Conservation (phyloP, 2,329 filamentous ascomycete genomes). For the Pleoardoris graminearum region DNA sequence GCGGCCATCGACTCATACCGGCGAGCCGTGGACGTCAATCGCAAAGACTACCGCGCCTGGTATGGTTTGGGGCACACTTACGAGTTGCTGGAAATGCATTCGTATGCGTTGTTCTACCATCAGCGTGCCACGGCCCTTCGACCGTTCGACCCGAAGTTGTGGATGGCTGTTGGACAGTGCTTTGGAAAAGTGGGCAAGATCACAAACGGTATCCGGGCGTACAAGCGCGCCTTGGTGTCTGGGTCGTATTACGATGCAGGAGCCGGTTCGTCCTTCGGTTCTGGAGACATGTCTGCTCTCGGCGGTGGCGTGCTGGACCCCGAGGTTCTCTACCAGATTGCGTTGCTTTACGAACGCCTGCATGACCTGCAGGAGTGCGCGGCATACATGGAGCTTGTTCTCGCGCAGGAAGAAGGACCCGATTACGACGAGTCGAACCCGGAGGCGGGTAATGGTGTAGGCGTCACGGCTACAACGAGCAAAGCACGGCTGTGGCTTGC, state of each 20-base stretch:
- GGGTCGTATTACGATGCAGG: constrained; percentile 81
- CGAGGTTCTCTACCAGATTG: constrained; percentile 88
- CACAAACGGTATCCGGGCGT: constrained; percentile 89
- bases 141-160: constrained; percentile 98
- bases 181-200: constrained; percentile 86
- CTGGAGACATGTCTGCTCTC: constrained; percentile 47
- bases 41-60: constrained; percentile 96
- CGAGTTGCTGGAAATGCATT: constrained; percentile 96
- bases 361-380: constrained; percentile 78
- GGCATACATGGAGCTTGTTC: constrained; percentile 92
- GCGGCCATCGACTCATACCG: constrained; percentile 97
- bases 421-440: constrained; percentile 45
- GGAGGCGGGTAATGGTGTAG: constrained; percentile 63
- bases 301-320: constrained; percentile 73
- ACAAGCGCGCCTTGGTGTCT: constrained; percentile 88
- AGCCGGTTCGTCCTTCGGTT: constrained; percentile 53
- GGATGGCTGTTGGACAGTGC: constrained; percentile 92
- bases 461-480: constrained; percentile 87
- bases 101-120: constrained; percentile 96
- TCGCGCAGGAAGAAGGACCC: constrained; percentile 84
- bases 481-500: constrained; percentile 95
- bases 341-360: constrained; percentile 81
- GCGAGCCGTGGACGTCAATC: constrained; percentile 91
- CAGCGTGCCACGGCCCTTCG: constrained; percentile 89
- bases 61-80: constrained; percentile 97